phyloP scores from a whole-genome alignment of 2,329 filamentous ascomycete species.

The Colletotrichum magnum region DNA sequence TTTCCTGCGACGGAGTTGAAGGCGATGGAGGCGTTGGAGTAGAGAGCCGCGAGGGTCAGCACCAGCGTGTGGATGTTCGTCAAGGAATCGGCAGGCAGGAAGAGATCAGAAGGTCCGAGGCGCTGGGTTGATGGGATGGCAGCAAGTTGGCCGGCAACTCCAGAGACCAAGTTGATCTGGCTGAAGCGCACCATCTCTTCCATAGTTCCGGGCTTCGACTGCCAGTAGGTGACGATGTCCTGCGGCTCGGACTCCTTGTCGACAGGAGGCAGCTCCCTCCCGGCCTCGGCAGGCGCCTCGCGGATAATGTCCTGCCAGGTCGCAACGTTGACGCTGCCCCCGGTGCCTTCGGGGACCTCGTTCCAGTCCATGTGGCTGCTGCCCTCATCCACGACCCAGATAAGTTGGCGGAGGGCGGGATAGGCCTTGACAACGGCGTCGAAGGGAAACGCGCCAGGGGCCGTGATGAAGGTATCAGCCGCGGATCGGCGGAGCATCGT shows the following conservation, averaged over 20 bases:
- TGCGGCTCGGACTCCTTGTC: constrained; percentile 67
- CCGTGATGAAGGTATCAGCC: constrained; percentile 86
- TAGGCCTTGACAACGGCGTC: constrained; percentile 79
- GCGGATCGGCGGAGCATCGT: constrained; percentile 80
- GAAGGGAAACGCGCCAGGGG: constrained; percentile 89
- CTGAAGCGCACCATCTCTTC: constrained; percentile 87
- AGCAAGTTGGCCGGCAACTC: constrained; percentile 81
- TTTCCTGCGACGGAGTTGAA: constrained; percentile 89
- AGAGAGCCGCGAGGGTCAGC: constrained; percentile 86
- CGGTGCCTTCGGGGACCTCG: constrained; percentile 83
- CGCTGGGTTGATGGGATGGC: constrained; percentile 83
- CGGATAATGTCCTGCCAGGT: constrained; percentile 94
- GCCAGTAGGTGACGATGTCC: constrained; percentile 78
- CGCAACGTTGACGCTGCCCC: constrained; percentile 82
- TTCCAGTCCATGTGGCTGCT: constrained; percentile 97
- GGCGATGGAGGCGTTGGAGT: constrained; percentile 86
- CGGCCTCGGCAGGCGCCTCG: constrained; percentile 72
- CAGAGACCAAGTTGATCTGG: constrained; percentile 89
- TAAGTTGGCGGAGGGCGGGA: constrained; percentile 79
- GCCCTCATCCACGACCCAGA: constrained; percentile 94
- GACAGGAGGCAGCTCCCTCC: constrained; percentile 74
- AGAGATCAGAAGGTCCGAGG: constrained; percentile 80
- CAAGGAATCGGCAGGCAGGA: constrained; percentile 87
- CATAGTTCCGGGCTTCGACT: constrained; percentile 62
- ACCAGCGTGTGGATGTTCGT: constrained; percentile 84